Percentiles rank a stretch among this genome's conserved stretches.
These are phyloP conservation scores for Marsdenia floribunda DNA, from an alignment of 257 asterid species.

Conservation along the genomic window DNA sequence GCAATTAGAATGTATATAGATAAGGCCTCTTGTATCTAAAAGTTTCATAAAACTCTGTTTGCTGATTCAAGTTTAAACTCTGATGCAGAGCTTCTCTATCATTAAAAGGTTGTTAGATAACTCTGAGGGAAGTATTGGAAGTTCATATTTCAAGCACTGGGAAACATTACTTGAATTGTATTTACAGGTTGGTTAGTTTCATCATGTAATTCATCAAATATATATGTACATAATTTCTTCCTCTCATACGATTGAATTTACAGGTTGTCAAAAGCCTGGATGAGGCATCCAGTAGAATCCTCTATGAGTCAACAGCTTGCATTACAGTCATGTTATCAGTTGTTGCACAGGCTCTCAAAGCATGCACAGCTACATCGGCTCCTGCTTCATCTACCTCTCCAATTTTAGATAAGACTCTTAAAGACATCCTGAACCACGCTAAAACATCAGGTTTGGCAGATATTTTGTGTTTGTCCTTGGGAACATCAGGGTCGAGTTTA, in stretches of 20 bases:
- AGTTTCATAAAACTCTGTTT: neutral
- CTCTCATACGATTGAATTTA: slow-evolving; percentile 25
- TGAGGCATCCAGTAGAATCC: slow-evolving; percentile 69
- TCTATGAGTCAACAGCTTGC: slow-evolving; percentile 79
- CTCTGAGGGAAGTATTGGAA: slow-evolving; percentile 48
- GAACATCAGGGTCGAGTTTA: slow-evolving; percentile 77
- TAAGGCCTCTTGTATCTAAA: neutral
- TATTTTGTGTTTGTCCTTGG: slow-evolving; percentile 69
- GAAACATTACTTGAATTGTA: slow-evolving; percentile 58
- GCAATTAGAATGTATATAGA: neutral
- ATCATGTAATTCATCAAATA: neutral
- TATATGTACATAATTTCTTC: neutral
- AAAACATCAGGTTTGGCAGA: slow-evolving; percentile 59
- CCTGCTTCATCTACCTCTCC: slow-evolving; percentile 40
- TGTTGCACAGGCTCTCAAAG: slow-evolving; percentile 65
- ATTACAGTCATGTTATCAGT: slow-evolving; percentile 70
- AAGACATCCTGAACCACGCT: slow-evolving; percentile 65
- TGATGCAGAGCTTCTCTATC: slow-evolving; percentile 69
- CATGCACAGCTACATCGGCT: slow-evolving; percentile 43
- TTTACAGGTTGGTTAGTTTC: slow-evolving; percentile 74
- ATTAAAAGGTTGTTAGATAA: slow-evolving; percentile 62
- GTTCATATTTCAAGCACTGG: slow-evolving; percentile 70
- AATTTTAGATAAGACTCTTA: slow-evolving; percentile 39
- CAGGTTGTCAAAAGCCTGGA: slow-evolving; percentile 62
- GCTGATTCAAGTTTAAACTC: slow-evolving; percentile 15